These are phyloP conservation scores for Venustampulla echinocandica DNA, from an alignment of 495 filamentous ascomycete species.

Conservation along the genomic window DNA sequence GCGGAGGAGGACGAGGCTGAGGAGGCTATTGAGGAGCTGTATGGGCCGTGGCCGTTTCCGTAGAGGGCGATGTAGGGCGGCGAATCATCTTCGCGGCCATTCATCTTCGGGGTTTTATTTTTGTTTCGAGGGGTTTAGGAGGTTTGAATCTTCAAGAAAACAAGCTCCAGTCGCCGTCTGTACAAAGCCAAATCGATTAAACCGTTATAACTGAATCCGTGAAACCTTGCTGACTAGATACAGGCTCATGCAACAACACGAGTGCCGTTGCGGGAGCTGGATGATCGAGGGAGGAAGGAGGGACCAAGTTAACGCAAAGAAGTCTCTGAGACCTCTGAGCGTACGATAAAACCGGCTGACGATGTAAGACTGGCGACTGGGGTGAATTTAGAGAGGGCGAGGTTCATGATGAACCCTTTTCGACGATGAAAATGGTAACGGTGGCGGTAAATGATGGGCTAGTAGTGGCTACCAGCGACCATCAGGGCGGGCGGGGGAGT, in stretches of 20 bases:
- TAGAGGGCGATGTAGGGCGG: constrained; percentile 33
- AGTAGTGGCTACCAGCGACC: constrained; percentile 13
- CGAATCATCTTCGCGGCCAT: constrained; percentile 35
- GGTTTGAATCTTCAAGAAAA: too few species aligned
- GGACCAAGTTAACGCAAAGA: constrained; percentile 36
- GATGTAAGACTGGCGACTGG: constrained; percentile 50
- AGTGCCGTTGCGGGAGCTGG: constrained; percentile 19
- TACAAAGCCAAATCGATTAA: constrained; percentile 41
- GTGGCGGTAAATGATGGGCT: constrained; percentile 19
- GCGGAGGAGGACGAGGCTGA: constrained; percentile 65
- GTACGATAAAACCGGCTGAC: constrained; percentile 47
- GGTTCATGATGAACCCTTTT: constrained; percentile 41
- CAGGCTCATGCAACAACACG: constrained; percentile 18
- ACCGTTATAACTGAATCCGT: constrained; percentile 31
- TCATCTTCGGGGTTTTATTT: constrained; percentile 38
- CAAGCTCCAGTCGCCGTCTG: constrained; percentile 45
- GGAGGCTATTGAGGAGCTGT: constrained; percentile 58
- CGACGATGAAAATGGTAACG: constrained; percentile 19
- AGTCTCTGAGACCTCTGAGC: constrained; percentile 38
- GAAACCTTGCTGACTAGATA: constrained; percentile 23
- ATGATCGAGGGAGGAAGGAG: constrained; percentile 35
- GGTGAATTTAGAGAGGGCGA: constrained; percentile 36
- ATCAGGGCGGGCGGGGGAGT: too few species aligned
- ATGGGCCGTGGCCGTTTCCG: constrained; percentile 50
- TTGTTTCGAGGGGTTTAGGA: constrained; percentile 20